A percentile compares a stretch with the other conserved stretches of the same genome.
These are phyloP conservation scores for Liquidambar formosana DNA, from an alignment of 164 flowering plant genomes.

Conservation along the genomic window DNA sequence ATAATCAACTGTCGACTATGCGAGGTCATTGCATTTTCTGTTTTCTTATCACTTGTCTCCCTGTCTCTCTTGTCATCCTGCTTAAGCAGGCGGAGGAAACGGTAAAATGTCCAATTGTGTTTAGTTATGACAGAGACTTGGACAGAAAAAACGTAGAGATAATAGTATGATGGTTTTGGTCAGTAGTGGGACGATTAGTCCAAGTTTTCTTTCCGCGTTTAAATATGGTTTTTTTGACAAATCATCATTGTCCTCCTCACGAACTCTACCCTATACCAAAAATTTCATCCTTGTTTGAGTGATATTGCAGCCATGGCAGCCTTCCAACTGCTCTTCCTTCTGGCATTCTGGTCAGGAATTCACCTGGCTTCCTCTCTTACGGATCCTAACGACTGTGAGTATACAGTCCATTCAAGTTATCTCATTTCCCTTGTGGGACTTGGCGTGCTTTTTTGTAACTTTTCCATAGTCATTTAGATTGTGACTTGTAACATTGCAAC, in stretches of 20 bases:
- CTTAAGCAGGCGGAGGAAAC: not conserved
- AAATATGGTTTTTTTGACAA: too few relatives aligned
- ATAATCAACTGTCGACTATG: too few relatives aligned
- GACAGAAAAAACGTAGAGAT: too few relatives aligned
- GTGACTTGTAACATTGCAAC: too few relatives aligned
- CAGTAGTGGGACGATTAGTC: not conserved
- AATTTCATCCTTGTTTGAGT: not conserved
- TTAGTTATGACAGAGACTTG: not conserved
- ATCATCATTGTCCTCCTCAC: too few relatives aligned
- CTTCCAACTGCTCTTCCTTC: conserved; percentile 9
- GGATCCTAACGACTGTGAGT: conserved; percentile 26
- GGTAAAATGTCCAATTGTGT: not conserved
- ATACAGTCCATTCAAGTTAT: too few relatives aligned
- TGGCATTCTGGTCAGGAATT: conserved; percentile 8
- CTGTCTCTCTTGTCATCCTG: not conserved
- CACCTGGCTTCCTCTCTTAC: conserved; percentile 10
- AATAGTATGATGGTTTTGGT: too few relatives aligned
- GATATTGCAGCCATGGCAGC: conserved; percentile 8
- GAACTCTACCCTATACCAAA: not conserved
- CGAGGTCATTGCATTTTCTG: not conserved
- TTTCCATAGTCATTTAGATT: too few relatives aligned
- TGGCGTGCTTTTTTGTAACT: too few relatives aligned
- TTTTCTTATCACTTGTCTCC: not conserved
- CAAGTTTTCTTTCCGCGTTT: not conserved
- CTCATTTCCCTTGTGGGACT: too few relatives aligned